A percentile compares a stretch with the other conserved stretches of the same genome.
Evolutionary conservation across 306 rosid genomes (phyloP).

Genomic region (Trifolium pratense): DNA sequence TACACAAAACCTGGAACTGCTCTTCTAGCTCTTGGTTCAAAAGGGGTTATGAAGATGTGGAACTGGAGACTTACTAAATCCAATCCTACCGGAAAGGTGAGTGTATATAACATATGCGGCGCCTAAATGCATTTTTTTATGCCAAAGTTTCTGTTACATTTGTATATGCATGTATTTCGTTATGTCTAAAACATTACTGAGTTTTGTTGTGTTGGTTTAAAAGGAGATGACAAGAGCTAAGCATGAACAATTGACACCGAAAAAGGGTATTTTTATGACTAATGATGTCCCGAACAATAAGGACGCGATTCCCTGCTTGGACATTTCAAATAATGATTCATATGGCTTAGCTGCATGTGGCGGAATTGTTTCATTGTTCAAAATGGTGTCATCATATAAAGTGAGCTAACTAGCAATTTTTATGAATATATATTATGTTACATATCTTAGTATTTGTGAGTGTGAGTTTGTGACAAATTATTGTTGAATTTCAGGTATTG

Average conservation of each 20-base stretch:
- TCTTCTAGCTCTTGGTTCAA: constrained; percentile 72
- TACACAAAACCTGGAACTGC: constrained; percentile 66
- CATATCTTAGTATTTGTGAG: not conserved
- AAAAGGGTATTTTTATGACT: constrained; percentile 13
- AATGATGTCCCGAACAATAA: constrained; percentile 11
- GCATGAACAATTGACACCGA: constrained; percentile 21
- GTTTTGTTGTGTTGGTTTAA: not conserved
- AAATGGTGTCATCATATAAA: constrained; percentile 7
- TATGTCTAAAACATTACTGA: constrained; percentile 4
- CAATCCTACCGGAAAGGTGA: constrained; percentile 61
- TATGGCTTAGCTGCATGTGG: constrained; percentile 64
- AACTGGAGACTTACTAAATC: constrained; percentile 60
- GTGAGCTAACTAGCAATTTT: not conserved
- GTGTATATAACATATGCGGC: not conserved
- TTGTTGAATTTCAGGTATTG: constrained; percentile 53
- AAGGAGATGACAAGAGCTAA: constrained; percentile 65
- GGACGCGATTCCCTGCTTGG: constrained; percentile 56
- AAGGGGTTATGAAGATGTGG: constrained; percentile 75
- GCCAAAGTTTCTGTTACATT: too few relatives aligned
- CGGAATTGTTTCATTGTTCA: constrained; percentile 59
- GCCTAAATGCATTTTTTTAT: not conserved
- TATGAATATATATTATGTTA: not conserved
- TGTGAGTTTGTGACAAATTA: constrained; percentile 29
- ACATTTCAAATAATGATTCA: constrained; percentile 60
- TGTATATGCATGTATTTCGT: too few relatives aligned